phyloP scores from a whole-genome alignment of 495 filamentous ascomycete species.

The Penicillium samsonianum region DNA sequence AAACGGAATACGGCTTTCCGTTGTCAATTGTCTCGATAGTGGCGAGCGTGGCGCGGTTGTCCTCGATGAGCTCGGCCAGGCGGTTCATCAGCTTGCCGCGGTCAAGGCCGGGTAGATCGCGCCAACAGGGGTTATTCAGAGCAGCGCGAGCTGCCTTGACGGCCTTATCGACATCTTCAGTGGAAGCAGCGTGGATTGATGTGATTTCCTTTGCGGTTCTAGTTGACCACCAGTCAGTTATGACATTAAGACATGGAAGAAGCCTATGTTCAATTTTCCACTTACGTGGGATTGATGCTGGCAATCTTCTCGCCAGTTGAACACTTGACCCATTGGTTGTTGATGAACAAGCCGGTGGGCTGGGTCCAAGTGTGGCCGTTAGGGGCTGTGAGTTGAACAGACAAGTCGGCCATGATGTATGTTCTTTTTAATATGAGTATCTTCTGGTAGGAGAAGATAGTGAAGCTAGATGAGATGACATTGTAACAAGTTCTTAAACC shows the following conservation, averaged over 20 bases:
- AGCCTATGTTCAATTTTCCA: conserved; percentile 28
- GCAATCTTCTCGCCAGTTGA: conserved; percentile 70
- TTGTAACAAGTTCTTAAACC: background rate
- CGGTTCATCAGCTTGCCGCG: conserved; percentile 74
- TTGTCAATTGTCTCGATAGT: conserved; percentile 95
- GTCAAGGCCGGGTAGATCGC: conserved; percentile 66
- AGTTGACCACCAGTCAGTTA: conserved; percentile 25
- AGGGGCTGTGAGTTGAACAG: conserved; percentile 47
- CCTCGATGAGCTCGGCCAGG: conserved; percentile 69
- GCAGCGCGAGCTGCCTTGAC: conserved; percentile 81
- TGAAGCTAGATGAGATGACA: background rate
- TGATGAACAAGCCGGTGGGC: conserved; percentile 85
- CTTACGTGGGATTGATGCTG: conserved; percentile 78
- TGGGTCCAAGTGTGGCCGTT: conserved; percentile 81
- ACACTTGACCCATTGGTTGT: conserved; percentile 85
- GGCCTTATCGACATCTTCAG: conserved; percentile 77
- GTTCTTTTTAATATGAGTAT: background rate
- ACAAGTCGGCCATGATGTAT: conserved; percentile 27
- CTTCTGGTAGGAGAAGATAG: background rate
- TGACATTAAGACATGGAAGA: too few species aligned
- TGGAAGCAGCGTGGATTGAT: conserved; percentile 77
- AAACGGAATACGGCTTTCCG: conserved; percentile 78
- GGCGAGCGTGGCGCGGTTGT: conserved; percentile 70
- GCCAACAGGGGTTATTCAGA: conserved; percentile 76
- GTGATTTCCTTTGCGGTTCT: conserved; percentile 76